phyloP scores from a whole-genome alignment of 345 rosid genomes.

The Fremontodendron californicum region DNA sequence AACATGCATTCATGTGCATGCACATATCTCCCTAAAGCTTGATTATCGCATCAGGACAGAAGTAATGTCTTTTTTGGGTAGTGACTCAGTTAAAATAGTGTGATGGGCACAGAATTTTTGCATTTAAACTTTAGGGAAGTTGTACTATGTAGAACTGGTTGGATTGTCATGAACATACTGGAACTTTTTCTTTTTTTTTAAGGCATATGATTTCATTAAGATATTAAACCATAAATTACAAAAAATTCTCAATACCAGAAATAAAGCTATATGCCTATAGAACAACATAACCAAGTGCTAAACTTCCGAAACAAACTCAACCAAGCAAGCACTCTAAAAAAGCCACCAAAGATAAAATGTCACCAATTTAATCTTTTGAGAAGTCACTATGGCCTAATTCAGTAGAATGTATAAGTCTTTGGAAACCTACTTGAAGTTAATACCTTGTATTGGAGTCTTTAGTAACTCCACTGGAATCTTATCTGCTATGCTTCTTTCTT shows the following conservation, averaged over 20 bases:
- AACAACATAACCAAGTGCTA: neutral
- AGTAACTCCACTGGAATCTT: neutral
- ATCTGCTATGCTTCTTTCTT: neutral
- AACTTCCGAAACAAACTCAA: neutral
- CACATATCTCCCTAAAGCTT: no score
- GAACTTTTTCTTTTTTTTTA: neutral
- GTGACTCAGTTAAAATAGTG: neutral
- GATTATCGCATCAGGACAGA: no score
- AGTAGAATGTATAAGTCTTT: neutral
- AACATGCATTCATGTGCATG: no score
- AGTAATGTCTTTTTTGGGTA: neutral
- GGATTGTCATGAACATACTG: neutral
- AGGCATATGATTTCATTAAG: neutral
- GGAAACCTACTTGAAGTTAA: neutral
- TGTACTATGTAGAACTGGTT: neutral
- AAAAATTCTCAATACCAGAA: neutral
- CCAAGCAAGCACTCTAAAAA: neutral
- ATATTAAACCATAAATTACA: neutral
- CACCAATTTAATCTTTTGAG: neutral
- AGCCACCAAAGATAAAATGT: neutral
- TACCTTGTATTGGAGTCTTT: neutral
- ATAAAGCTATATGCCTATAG: neutral
- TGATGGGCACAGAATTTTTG: neutral
- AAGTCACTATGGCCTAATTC: neutral
- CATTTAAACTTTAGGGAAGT: neutral